Base-by-base conservation (phyloP, 169 alveolate genomes). In the Plasmodium fragile region DNA sequence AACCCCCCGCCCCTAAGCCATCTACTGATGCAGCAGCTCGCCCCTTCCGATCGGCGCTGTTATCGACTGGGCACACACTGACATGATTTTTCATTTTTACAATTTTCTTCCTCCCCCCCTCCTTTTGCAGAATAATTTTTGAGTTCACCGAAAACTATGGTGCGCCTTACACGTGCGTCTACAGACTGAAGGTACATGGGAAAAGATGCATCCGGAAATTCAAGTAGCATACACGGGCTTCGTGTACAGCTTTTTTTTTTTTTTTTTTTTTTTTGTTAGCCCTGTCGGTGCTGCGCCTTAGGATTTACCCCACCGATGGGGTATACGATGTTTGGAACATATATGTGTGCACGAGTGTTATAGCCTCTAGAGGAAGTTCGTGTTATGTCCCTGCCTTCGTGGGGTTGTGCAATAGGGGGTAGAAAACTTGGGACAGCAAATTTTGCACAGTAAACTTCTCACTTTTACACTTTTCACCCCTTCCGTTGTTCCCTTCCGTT, bases 81-180 rank as follows among this genome's bases (percentile, higher is more conserved):
- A 43, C 43, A 32, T 73, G 16, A 39, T 73, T 32, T 73, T 18
- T 25, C 82, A 34, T 32, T 73, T 73, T 32, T 73, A 34, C 43
- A 32, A 32, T 73, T 18, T 73, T 73, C 32, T 73, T 73, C 25
- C 82, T 8, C 30, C 32, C 36, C 72, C 72, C 36, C n/a, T 30
- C 34, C 30, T 32, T 30, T 89, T 34, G 34, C 39, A 85, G 93
- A 25, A 85, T 85, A 45, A 52, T 72, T 73, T 85, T 85, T 34
- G 93, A 85, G 79, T 85, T 85, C 69, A 85, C 93, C 4, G 93
- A 85, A 53, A 85, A 85, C 69, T 85, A 85, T 75, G 93, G 93
- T 13, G 93, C 93, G 22, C 84, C 93, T 30, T 85, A 85, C 52
- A 85, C 93, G 25, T 85, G 93, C 69, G 79, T 85, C 32, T 85